phyloP scores from a whole-genome alignment of 768 basidiomycete species.

The Cystobasidium ongulense region DNA sequence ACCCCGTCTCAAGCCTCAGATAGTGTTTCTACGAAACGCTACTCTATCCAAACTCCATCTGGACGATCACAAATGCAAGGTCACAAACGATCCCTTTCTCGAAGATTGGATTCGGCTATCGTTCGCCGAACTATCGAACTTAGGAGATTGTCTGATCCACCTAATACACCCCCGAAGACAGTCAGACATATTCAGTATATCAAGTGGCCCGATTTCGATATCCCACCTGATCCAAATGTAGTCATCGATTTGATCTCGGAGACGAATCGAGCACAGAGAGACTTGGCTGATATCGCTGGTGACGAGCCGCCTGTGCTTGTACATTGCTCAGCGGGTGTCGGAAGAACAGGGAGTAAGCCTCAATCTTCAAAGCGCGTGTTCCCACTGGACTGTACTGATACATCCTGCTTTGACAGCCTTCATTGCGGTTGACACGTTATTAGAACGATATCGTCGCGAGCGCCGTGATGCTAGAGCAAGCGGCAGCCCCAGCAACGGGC shows the following conservation, averaged over 20 bases:
- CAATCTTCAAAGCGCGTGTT: not conserved
- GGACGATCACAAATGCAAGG: not conserved
- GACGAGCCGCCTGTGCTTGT: conserved; percentile 51
- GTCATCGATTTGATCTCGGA: conserved; percentile 65
- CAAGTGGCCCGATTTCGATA: conserved; percentile 94
- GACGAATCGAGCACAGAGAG: conserved; percentile 50
- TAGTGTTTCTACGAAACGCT: not conserved
- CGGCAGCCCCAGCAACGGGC: not conserved
- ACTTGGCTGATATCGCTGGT: conserved; percentile 35
- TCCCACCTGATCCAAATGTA: conserved; percentile 71
- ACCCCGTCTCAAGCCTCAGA: not conserved
- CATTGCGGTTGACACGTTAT: conserved; percentile 20
- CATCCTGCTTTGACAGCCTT: not conserved
- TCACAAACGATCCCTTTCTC: not conserved
- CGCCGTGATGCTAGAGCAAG: not conserved
- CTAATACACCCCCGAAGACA: conserved; percentile 45
- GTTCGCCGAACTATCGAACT: conserved; percentile 57
- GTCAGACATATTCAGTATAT: conserved; percentile 85
- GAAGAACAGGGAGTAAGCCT: conserved; percentile 61
- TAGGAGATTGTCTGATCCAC: conserved; percentile 52
- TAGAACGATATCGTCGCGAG: conserved; percentile 12
- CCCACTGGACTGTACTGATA: not conserved
- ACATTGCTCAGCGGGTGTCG: conserved; percentile 91
- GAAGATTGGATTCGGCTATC: conserved; percentile 36
- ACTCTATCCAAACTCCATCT: not conserved